Percentiles rank a stretch among this genome's conserved stretches.
Evolutionary conservation across 2,329 filamentous ascomycete species (phyloP).

Genomic region (Xylariaceae sp.): DNA sequence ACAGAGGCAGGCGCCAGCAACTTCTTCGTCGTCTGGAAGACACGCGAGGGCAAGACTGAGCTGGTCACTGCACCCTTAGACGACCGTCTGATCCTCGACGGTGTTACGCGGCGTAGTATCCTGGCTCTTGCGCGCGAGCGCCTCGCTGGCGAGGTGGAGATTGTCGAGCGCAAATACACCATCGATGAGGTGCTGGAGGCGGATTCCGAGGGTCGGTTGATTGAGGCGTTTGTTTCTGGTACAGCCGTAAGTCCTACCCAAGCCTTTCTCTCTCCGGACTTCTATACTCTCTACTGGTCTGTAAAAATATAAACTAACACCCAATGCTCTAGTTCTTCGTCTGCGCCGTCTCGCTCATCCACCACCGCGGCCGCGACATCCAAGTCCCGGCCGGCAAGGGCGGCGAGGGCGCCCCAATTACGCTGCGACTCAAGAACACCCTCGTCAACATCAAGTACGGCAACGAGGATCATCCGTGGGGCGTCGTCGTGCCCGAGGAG

Average conservation of each 20-base stretch:
- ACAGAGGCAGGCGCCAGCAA: conserved; percentile 93
- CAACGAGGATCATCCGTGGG: conserved; percentile 71
- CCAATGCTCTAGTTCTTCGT: conserved; percentile 67
- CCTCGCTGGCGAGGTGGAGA: conserved; percentile 64
- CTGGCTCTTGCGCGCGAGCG: conserved; percentile 73
- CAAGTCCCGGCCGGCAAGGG: conserved; percentile 64
- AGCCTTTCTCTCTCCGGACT: not conserved
- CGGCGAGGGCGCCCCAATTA: conserved; percentile 60
- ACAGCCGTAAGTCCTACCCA: conserved; percentile 70
- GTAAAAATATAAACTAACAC: not conserved
- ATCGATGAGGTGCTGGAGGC: conserved; percentile 80
- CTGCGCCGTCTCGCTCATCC: conserved; percentile 69
- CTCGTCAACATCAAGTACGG: conserved; percentile 79
- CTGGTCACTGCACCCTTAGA: conserved; percentile 84
- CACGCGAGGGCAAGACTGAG: conserved; percentile 66
- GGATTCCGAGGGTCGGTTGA: conserved; percentile 72
- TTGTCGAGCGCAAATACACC: conserved; percentile 83
- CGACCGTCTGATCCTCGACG: conserved; percentile 83
- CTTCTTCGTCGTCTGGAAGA: conserved; percentile 85
- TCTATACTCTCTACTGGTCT: not conserved
- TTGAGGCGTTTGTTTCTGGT: conserved; percentile 86
- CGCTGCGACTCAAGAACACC: conserved; percentile 69
- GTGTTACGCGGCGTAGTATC: conserved; percentile 83
- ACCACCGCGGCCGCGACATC: conserved; percentile 69
- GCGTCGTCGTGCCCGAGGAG: conserved; percentile 69